phyloP scores from a whole-genome alignment of 495 filamentous ascomycete species.

The Annulohypoxylon nitens region DNA sequence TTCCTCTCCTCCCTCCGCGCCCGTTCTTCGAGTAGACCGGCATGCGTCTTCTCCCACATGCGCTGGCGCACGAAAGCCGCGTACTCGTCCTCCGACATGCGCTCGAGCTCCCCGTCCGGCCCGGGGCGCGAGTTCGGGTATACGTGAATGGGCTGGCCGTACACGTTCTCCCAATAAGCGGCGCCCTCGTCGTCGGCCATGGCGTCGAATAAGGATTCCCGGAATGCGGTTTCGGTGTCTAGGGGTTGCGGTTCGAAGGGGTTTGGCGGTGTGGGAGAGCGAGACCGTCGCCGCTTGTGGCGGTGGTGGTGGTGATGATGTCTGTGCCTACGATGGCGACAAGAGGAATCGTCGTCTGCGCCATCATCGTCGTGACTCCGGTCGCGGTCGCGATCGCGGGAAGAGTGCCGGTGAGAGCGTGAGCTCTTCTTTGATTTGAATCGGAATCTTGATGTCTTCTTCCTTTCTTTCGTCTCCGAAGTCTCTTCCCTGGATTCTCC shows the following conservation, averaged over 20 bases:
- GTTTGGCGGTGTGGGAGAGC: conserved; percentile 52
- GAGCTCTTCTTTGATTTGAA: conserved; percentile 64
- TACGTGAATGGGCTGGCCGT: conserved; percentile 85
- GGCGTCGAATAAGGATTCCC: conserved; percentile 98
- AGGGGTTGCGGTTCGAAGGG: conserved; percentile 67
- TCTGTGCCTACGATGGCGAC: conserved; percentile 44
- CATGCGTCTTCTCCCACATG: conserved; percentile 94
- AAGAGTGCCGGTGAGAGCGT: conserved; percentile 37
- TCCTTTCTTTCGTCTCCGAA: conserved; percentile 39
- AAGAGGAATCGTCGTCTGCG: conserved; percentile 34
- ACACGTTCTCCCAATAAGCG: conserved; percentile 92
- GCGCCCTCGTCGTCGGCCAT: conserved; percentile 98
- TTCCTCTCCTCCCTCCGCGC: conserved; percentile 60
- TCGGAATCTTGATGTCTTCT: conserved; percentile 65
- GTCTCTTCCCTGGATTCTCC: conserved; percentile 22
- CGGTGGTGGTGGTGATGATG: conserved; percentile 52
- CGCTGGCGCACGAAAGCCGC: conserved; percentile 80
- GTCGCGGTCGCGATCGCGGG: conserved; percentile 33
- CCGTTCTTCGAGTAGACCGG: conserved; percentile 69
- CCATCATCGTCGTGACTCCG: conserved; percentile 27
- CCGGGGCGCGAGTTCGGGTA: conserved; percentile 45
- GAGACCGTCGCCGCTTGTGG: conserved; percentile 50
- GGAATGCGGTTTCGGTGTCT: conserved; percentile 80
- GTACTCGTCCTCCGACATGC: conserved; percentile 93
- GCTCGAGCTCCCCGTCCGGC: conserved; percentile 74